Evolutionary conservation across 108 stramenopile species (phyloP), one percentile per base, ranked within the genome.

Genomic region (Nannochloropsis gaditana): DNA sequence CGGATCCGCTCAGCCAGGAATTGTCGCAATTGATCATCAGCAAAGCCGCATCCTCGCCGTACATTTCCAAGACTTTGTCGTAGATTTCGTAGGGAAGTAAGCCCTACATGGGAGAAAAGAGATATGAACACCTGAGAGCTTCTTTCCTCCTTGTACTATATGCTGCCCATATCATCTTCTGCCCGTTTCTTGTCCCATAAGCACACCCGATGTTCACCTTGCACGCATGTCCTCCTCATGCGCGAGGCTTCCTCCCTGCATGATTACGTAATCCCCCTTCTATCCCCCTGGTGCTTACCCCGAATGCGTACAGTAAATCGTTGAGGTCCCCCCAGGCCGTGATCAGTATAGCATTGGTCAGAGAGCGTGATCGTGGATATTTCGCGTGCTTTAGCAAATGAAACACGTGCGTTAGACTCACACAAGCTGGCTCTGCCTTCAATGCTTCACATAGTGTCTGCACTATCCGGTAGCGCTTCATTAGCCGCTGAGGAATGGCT

Each of bases 361-460:
- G n/a, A n/a, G 59, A n/a, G 59, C 59, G 59, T 31, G 31, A 0
- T 73, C 3, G 4, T 2, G n/a, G 15, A n/a, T 73, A n/a, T n/a
- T 73, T 73, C 59, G 59, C 59, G 19, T n/a, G 59, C 59, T 73
- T 73, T 4, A 73, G 59, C 8, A 73, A 73, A n/a, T 73, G 4
- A 8, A n/a, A 73, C 15, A 73, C 59, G n/a, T 73, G 59, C 59
- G n/a, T 73, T n/a, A 73, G 59, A 73, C 59, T 73, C 19, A 73
- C n/a, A n/a, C 59, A 73, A 15, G 59, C 59, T n/a, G 59, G 59
- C 15, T 73, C 59, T 73, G 59, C 59, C 19, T 73, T 73, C 59
- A 73, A 73, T 15, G n/a, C 59, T n/a, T 73, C 59, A 6, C 59
- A 73, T 6, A 73, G 59, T 15, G n/a, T 15, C 59, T 73, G 15